phyloP scores from a whole-genome alignment of 352 stramenopile species.

The Pythium guiyangense region DNA sequence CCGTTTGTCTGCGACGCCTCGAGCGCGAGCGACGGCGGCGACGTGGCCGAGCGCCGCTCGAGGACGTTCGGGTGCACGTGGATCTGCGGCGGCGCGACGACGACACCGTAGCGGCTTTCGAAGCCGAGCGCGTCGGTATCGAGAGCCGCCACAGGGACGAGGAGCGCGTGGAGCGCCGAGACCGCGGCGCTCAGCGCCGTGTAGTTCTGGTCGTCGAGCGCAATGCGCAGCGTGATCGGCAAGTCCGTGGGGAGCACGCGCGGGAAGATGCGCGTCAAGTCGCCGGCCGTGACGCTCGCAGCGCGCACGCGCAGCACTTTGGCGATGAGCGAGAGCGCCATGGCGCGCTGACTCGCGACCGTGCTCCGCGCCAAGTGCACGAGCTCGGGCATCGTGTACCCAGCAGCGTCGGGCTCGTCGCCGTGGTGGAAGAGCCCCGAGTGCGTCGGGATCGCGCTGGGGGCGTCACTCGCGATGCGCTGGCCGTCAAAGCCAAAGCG shows the following conservation, averaged over 20 bases:
- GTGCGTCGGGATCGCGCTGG: slow-evolving; percentile 26
- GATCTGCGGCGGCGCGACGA: slow-evolving; percentile 25
- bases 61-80: slow-evolving; percentile 35
- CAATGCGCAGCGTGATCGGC: slow-evolving; percentile 43
- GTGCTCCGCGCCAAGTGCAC: slow-evolving; percentile 67
- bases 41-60: background rate
- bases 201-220: slow-evolving; percentile 65
- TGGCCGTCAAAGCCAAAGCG: slow-evolving; percentile 70
- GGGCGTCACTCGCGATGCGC: slow-evolving; percentile 11
- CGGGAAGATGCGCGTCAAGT: slow-evolving; percentile 8
- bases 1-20: slow-evolving; percentile 8
- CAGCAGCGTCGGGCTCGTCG: slow-evolving; percentile 59
- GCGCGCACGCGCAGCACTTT: slow-evolving; percentile 55
- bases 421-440: slow-evolving; percentile 81
- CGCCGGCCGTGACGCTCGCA: slow-evolving; percentile 19
- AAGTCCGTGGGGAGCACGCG: slow-evolving; percentile 39
- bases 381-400: slow-evolving; percentile 73
- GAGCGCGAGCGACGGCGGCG: background rate
- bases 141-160: slow-evolving; percentile 26
- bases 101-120: slow-evolving; percentile 24
- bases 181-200: slow-evolving; percentile 42
- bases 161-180: slow-evolving; percentile 43
- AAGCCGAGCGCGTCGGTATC: background rate
- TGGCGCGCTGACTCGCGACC: slow-evolving; percentile 64
- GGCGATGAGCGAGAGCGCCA: slow-evolving; percentile 54